Conservation (phyloP, 2,329 filamentous ascomycete genomes). For the Delphinella strobiligena region DNA sequence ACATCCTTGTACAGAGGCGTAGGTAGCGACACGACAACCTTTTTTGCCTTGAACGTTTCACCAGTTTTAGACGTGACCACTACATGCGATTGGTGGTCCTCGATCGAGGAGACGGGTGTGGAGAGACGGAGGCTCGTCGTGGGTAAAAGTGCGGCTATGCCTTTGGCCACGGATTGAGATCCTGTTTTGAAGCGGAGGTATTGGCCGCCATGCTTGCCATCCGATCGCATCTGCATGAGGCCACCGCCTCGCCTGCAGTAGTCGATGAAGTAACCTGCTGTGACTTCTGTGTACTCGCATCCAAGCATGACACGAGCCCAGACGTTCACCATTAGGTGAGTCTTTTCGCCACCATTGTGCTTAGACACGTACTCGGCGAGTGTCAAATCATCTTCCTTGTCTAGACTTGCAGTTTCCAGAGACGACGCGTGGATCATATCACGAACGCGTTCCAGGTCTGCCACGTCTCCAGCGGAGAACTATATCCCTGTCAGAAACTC, state of each 20-base stretch:
- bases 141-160: conserved; percentile 25
- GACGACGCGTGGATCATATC: conserved; percentile 5
- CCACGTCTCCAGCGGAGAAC: conserved; percentile 1
- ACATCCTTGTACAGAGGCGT: conserved; percentile 35
- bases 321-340: conserved; percentile 23
- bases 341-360: conserved; percentile 18
- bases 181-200: conserved; percentile 39
- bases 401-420: neutral
- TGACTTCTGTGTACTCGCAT: conserved; percentile 36
- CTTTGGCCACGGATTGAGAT: conserved; percentile 30
- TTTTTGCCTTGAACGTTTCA: conserved; percentile 24
- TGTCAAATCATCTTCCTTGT: conserved; percentile 22
- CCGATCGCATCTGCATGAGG: conserved; percentile 40
- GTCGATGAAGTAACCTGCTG: conserved; percentile 42
- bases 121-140: conserved; percentile 18
- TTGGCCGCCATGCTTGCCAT: conserved; percentile 41
- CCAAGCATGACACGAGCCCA: conserved; percentile 42
- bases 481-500: neutral
- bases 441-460: conserved; percentile 4
- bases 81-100: conserved; percentile 13
- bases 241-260: conserved; percentile 44
- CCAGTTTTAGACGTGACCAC: conserved; percentile 12
- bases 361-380: conserved; percentile 27
- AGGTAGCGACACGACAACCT: conserved; percentile 39
- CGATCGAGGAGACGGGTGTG: conserved; percentile 21